Conservation (phyloP, 2,329 filamentous ascomycete species). For the Myriosclerotinia curreyana region DNA sequence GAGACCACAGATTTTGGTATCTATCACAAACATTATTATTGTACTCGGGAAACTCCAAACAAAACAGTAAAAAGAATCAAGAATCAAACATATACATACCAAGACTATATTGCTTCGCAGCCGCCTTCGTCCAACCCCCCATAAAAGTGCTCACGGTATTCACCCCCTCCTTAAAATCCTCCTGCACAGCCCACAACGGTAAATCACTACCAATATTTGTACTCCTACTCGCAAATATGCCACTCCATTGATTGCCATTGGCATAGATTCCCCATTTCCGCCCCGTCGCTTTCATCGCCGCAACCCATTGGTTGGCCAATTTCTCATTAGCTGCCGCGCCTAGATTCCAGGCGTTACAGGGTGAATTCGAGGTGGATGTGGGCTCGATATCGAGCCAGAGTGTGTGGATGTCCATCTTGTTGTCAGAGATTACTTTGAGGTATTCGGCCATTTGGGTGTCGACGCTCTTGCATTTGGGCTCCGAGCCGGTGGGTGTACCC, state of each 20-base stretch:
- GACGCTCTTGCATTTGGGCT: constrained; percentile 30
- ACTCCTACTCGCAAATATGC: constrained; percentile 29
- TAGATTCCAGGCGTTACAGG: constrained; percentile 33
- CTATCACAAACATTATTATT: neutral
- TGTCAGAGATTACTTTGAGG: constrained; percentile 26
- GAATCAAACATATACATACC: constrained; percentile 24
- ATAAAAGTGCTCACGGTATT: constrained; percentile 32
- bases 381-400: constrained; percentile 35
- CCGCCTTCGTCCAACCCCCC: constrained; percentile 33
- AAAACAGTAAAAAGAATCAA: neutral
- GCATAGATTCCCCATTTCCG: constrained; percentile 34
- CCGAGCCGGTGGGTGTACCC: constrained; percentile 27
- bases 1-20: constrained; percentile 35
- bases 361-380: constrained; percentile 16
- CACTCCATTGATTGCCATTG: constrained; percentile 35
- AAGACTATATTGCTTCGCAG: constrained; percentile 33
- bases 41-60: neutral
- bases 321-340: constrained; percentile 28
- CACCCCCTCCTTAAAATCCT: constrained; percentile 28
- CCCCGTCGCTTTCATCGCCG: constrained; percentile 26
- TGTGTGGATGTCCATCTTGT: constrained; percentile 26
- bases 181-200: constrained; percentile 35
- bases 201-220: constrained; percentile 33
- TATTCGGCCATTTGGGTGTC: constrained; percentile 31
- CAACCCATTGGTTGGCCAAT: constrained; percentile 32